Evolutionary conservation across 1,139 yeast genomes (phyloP), one percentile per base, ranked within the genome.

Genomic region (Zygoascus meyerae): DNA sequence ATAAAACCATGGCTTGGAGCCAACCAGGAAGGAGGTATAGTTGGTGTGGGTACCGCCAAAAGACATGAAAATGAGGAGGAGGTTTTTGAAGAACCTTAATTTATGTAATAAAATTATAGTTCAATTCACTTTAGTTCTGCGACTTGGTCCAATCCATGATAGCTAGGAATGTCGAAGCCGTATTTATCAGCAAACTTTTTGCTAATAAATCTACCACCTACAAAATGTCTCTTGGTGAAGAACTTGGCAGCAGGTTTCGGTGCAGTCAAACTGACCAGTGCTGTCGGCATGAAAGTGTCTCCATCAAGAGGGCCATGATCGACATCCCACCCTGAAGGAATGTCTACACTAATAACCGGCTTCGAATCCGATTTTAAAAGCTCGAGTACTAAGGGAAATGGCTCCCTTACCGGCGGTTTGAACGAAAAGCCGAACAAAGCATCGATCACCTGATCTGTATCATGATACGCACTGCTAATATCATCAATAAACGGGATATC

Each of bases 291-390:
- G 52, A 68, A 71, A 16, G 58, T 61, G 41, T 65, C 64, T 5
- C 63, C 66, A 1, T 65, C 62, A 2, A 64, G 68, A 0, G 95
- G 95, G 0, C 98, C 98, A 3, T 73, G 61, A 60, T 92, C 95
- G 5, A 92, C 97, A 61, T 89, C 94, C 98, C 98, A 92, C 0
- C 97, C 95, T 0, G 95, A 84, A 0, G 98, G 98, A 36, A 90
- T 80, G 62, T 92, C 98, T 1, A 92, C 86, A 0, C 95, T 79
- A 0, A 86, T 78, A 2, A 90, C 76, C 0, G 87, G 89, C 32
- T 56, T 52, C 16, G 47, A 42, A 11, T 68, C 56, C 3, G 74
- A 67, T 8, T 71, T 62, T 58, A 90, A 68, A 34, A 69, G 67
- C 3, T 63, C 58, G 46, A 92, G 72, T 29, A 84, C 75, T 0